Conservation (phyloP, 768 basidiomycete species). For the Suillus clintonianus region DNA sequence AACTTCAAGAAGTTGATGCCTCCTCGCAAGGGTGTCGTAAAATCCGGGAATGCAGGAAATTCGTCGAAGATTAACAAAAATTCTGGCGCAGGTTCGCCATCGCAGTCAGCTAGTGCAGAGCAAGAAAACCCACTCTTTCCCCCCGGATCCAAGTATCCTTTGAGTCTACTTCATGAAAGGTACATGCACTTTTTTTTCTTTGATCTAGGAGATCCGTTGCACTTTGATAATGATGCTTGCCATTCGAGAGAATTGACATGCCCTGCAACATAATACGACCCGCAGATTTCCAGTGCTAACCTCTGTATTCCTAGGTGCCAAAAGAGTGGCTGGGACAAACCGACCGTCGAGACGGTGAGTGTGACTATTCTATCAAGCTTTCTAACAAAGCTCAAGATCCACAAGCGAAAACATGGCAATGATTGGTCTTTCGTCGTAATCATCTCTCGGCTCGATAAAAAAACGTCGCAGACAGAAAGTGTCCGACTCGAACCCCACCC, state of each 20-base stretch:
- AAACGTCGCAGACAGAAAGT: constrained; percentile 65
- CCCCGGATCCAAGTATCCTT: constrained; percentile 81
- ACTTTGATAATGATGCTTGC: neutral
- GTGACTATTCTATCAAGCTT: constrained; percentile 2
- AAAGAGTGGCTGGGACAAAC: constrained; percentile 88
- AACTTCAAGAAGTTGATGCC: constrained; percentile 47
- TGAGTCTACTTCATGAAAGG: constrained; percentile 81
- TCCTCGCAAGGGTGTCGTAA: constrained; percentile 75
- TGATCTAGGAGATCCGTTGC: neutral
- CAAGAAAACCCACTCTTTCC: constrained; percentile 73
- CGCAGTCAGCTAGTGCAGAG: constrained; percentile 21
- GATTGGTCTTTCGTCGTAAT: constrained; percentile 69
- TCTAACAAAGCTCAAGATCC: constrained; percentile 7
- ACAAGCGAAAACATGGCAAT: constrained; percentile 47
- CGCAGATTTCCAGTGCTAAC: neutral
- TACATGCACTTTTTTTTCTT: constrained; percentile 23
- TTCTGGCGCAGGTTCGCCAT: constrained; percentile 14
- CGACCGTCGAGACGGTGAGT: constrained; percentile 72
- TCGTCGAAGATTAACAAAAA: constrained; percentile 57
- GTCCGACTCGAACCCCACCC: constrained; percentile 78
- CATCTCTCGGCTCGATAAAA: constrained; percentile 69
- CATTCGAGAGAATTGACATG: neutral
- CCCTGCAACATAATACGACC: neutral
- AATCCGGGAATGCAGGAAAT: constrained; percentile 89
- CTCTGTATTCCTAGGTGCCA: constrained; percentile 60